Base-by-base conservation (phyloP, 1,284 basidiomycete genomes). In the Leccinum fallax region DNA sequence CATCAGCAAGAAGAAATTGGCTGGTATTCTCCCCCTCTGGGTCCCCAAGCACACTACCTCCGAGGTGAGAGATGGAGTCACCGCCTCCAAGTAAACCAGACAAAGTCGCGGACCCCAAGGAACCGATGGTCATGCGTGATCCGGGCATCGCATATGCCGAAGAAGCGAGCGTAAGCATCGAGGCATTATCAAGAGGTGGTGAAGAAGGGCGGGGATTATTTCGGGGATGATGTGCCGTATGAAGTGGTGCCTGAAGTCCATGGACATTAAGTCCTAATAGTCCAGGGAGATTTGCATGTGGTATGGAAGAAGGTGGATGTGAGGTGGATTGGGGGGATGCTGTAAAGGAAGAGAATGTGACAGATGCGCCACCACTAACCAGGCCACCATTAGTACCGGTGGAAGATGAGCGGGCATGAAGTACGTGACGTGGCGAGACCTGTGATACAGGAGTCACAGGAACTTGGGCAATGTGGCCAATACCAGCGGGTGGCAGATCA, bases 131-230 rank as follows among this genome's bases (percentile, higher is more conserved):
- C 61, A 65, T 78, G 70, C 61, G 75, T 58, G 67, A 84, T 75
- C 83, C 84, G 11, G 88, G 85, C 55, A 89, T 79, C 0, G 85
- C 94, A 74, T 93, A 96, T 1, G 93, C 94, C 4, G 93, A 96
- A 13, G 93, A 95, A 4, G 96, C 96, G 11, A 98, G 85, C 0
- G 96, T 98, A 53, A 98, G 80, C 56, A 96, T 81, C 4, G 93
- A 95, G 1, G 96, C 96, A 71, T 98, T 95, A 72, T 97, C 94
- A 26, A 88, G 81, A 0, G 96, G 96, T 10, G 93, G 90, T 2
- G 92, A 93, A 6, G 90, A 89, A 15, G 97, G 97, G 21, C 92
- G 87, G 3, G 96, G 96, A 74, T 98, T 98, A 77, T 98, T 94
- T 57, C 93, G 86, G 3, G 96, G 97, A 77, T 98, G 95, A 64